Conservation (phyloP, 345 rosid genomes). For the Boechera divaricarpa region DNA sequence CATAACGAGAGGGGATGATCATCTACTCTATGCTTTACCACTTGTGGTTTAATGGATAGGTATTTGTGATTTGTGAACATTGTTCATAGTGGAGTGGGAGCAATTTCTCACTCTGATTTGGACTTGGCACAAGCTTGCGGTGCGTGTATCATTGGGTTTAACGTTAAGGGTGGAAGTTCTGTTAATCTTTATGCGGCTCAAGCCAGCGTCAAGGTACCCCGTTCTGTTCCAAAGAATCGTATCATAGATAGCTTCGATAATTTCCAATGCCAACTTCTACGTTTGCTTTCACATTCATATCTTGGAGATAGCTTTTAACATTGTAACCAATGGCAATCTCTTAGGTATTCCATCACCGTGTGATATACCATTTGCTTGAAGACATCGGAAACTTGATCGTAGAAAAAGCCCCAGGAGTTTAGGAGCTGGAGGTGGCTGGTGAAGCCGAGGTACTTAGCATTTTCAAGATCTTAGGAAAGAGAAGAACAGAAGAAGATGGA, state of each 20-base stretch:
- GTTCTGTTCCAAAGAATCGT: constrained; percentile 24
- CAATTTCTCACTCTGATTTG: constrained; percentile 85
- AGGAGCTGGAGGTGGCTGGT: constrained; percentile 78
- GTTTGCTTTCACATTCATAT: not conserved
- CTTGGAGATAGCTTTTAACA: not conserved
- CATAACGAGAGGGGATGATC: too few species aligned
- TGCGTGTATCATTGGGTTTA: constrained; percentile 82
- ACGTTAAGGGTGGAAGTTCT: constrained; percentile 62
- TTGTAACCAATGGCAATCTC: constrained; percentile 25
- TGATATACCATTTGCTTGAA: constrained; percentile 90
- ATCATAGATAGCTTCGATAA: not conserved
- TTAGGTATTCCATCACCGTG: constrained; percentile 73
- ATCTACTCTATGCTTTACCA: too few species aligned
- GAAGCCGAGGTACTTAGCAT: constrained; percentile 81
- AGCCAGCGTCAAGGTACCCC: constrained; percentile 65
- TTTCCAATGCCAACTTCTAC: not conserved
- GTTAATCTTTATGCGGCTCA: constrained; percentile 56
- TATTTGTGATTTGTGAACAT: constrained; percentile 65
- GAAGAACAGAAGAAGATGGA: constrained; percentile 68
- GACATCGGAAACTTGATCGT: constrained; percentile 86
- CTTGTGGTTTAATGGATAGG: constrained; percentile 48
- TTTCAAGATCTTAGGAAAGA: constrained; percentile 83
- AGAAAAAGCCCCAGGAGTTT: constrained; percentile 85
- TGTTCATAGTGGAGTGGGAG: constrained; percentile 88
- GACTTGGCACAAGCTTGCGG: constrained; percentile 86